Percentiles rank a stretch among this genome's conserved stretches.
Evolutionary conservation across 352 stramenopile genomes (phyloP).

Genomic region (Phytophthora crassamura): DNA sequence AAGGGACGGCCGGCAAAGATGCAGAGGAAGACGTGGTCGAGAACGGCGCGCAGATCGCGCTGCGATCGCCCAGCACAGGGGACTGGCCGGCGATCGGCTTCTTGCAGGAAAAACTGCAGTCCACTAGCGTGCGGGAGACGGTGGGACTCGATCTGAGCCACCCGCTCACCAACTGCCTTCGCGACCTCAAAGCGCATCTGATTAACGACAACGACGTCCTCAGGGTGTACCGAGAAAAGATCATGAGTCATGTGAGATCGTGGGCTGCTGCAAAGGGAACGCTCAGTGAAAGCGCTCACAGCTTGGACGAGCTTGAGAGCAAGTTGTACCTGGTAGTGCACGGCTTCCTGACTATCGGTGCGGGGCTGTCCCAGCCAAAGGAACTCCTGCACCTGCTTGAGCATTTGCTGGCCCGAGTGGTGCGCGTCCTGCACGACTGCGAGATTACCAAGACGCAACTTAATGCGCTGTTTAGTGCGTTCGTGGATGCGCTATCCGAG

Average conservation of each 20-base stretch:
- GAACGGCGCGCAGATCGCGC: slow-evolving; percentile 56
- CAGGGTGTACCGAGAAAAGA: slow-evolving; percentile 45
- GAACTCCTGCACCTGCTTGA: slow-evolving; percentile 76
- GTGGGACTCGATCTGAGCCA: slow-evolving; percentile 71
- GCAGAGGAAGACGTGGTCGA: slow-evolving; percentile 42
- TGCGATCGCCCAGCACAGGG: slow-evolving; percentile 26
- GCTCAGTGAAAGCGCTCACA: slow-evolving; percentile 22
- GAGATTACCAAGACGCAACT: slow-evolving; percentile 45
- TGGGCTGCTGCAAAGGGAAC: slow-evolving; percentile 15
- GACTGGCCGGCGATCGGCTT: slow-evolving; percentile 63
- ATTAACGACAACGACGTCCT: slow-evolving; percentile 80
- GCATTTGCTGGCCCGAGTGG: slow-evolving; percentile 65
- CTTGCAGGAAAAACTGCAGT: slow-evolving; percentile 60
- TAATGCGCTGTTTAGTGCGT: slow-evolving; percentile 63
- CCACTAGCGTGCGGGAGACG: slow-evolving; percentile 60
- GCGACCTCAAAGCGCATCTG: slow-evolving; percentile 78
- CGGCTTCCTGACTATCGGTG: slow-evolving; percentile 75
- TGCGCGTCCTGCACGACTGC: slow-evolving; percentile 70
- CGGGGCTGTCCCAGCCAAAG: slow-evolving; percentile 76
- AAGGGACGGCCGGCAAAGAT: slow-evolving; percentile 11
- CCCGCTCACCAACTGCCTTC: slow-evolving; percentile 67
- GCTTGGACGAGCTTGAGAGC: slow-evolving; percentile 39
- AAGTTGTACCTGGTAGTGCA: slow-evolving; percentile 76
- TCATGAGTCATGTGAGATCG: slow-evolving; percentile 48
- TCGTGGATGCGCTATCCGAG: slow-evolving; percentile 70